phyloP scores from a whole-genome alignment of 306 rosid species.

The Lablab purpureus region DNA sequence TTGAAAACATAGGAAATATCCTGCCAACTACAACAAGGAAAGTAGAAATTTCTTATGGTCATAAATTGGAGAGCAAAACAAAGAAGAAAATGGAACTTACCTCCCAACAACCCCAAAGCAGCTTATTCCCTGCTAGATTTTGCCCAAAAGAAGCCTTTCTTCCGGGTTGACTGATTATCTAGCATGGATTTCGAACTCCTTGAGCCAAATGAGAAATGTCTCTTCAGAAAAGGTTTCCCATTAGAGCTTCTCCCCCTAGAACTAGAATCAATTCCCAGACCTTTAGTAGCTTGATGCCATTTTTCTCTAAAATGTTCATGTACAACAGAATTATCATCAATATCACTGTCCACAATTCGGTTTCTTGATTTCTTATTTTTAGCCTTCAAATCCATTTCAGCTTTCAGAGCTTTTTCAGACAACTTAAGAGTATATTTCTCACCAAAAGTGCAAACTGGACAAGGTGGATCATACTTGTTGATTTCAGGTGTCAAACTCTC shows the following conservation, averaged over 20 bases:
- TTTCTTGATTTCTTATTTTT: constrained; percentile 68
- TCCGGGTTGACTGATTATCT: constrained; percentile 64
- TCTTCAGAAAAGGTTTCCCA: constrained; percentile 78
- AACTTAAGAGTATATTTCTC: constrained; percentile 73
- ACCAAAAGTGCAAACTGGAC: constrained; percentile 86
- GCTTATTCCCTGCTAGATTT: constrained; percentile 74
- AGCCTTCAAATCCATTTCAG: constrained; percentile 78
- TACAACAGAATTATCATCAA: constrained; percentile 62
- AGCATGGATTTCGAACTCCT: constrained; percentile 65
- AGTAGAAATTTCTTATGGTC: constrained; percentile 9
- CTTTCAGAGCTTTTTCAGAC: constrained; percentile 77
- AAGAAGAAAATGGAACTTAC: constrained; percentile 51
- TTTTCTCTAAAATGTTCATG: constrained; percentile 60
- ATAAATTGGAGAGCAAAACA: constrained; percentile 34
- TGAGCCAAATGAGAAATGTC: constrained; percentile 88
- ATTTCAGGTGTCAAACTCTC: constrained; percentile 83
- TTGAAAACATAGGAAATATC: constrained; percentile 11
- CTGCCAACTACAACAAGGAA: not conserved
- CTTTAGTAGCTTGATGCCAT: constrained; percentile 58
- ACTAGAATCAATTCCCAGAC: constrained; percentile 64
- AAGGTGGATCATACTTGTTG: constrained; percentile 82
- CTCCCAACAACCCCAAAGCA: constrained; percentile 51
- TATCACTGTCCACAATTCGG: constrained; percentile 63
- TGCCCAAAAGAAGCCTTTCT: constrained; percentile 96
- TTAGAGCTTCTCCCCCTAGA: constrained; percentile 70